Evolutionary conservation across 1,284 basidiomycete species (phyloP).

Genomic region (Coriolopsis trogii): DNA sequence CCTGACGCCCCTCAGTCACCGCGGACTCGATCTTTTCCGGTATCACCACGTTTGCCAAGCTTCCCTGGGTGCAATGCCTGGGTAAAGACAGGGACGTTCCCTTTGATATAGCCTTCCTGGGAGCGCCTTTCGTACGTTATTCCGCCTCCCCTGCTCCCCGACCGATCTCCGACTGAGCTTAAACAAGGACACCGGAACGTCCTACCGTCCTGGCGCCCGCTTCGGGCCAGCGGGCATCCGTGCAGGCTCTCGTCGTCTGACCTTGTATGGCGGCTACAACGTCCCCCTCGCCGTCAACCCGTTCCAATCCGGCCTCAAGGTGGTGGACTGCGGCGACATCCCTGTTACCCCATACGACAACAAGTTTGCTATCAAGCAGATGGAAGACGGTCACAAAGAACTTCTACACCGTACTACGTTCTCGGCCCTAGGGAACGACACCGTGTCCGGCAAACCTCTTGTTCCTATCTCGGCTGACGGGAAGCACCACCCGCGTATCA

Average conservation of each 20-base stretch:
- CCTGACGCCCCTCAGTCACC: constrained; percentile 52
- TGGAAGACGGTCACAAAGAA: constrained; percentile 66
- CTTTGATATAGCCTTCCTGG: constrained; percentile 80
- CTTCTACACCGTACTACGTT: constrained; percentile 63
- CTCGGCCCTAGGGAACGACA: constrained; percentile 62
- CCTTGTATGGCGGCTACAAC: constrained; percentile 75
- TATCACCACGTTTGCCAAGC: constrained; percentile 74
- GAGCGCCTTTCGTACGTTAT: constrained; percentile 70
- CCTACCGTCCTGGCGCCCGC: constrained; percentile 77
- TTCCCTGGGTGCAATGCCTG: constrained; percentile 77
- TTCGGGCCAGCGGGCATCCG: constrained; percentile 81
- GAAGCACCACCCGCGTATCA: constrained; percentile 66
- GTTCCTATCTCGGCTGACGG: constrained; percentile 60
- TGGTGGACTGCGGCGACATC: constrained; percentile 76
- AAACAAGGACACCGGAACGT: constrained; percentile 69
- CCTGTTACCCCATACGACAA: constrained; percentile 70
- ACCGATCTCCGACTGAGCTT: constrained; percentile 1
- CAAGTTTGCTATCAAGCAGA: constrained; percentile 70
- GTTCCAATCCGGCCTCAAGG: constrained; percentile 59
- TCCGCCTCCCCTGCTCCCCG: constrained; percentile 12
- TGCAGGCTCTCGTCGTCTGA: constrained; percentile 72
- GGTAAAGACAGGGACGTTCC: constrained; percentile 53
- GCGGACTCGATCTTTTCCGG: constrained; percentile 74
- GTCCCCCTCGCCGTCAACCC: constrained; percentile 73
- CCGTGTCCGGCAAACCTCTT: constrained; percentile 56